These are phyloP conservation scores for Aspergillus leporis DNA, from an alignment of 495 filamentous ascomycete genomes.

Conservation along the genomic window DNA sequence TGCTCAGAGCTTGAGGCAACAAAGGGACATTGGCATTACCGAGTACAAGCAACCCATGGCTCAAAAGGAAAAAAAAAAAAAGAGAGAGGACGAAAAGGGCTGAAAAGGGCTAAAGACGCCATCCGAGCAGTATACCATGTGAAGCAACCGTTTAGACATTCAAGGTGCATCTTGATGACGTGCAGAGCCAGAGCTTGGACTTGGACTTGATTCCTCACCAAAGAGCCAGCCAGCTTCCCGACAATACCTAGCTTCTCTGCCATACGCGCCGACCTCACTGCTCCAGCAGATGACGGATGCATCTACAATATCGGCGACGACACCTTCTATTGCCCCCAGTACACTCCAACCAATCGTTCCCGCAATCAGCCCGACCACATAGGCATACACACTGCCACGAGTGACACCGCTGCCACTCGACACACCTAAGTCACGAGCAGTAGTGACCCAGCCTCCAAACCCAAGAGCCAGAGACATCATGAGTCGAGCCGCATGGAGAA, in stretches of 20 bases:
- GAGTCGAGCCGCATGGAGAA: slow-evolving; percentile 84
- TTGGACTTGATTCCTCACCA: slow-evolving; percentile 45
- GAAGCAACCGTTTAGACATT: neutral
- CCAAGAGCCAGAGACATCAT: slow-evolving; percentile 88
- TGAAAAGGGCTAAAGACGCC: neutral
- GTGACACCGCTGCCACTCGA: slow-evolving; percentile 53
- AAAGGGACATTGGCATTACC: neutral
- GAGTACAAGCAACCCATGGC: neutral
- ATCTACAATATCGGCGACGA: slow-evolving; percentile 89
- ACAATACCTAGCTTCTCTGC: slow-evolving; percentile 75
- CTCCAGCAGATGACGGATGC: slow-evolving; percentile 91
- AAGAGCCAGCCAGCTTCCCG: slow-evolving; percentile 84
- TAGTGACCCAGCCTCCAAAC: slow-evolving; percentile 96
- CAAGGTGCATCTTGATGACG: slow-evolving; percentile 10
- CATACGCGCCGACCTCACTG: slow-evolving; percentile 73
- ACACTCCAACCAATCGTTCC: slow-evolving; percentile 94
- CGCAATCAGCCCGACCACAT: slow-evolving; percentile 88
- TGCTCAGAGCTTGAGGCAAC: neutral
- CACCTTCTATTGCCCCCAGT: slow-evolving; percentile 91
- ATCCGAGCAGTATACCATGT: neutral
- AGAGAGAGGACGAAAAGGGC: neutral
- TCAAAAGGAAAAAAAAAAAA: slow-evolving; percentile 1
- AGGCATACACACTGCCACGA: slow-evolving; percentile 89
- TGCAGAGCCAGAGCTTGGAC: neutral
- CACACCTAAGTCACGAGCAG: slow-evolving; percentile 68